Base-by-base conservation (phyloP, 306 rosid species). In the Boehmeria nivea region DNA sequence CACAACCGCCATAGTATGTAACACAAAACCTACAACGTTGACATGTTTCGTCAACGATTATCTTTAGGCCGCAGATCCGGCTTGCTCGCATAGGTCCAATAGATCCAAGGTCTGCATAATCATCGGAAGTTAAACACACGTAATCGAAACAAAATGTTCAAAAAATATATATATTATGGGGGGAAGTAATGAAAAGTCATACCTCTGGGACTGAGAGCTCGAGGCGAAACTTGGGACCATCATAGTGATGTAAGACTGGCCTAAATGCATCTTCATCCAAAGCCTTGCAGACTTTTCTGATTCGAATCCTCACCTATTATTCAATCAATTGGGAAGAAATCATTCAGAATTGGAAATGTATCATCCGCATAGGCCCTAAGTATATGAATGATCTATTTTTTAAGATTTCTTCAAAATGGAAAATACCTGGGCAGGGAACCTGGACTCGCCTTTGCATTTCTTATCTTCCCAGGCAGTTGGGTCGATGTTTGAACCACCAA, bases 401-500 rank as follows among this genome's bases (percentile, higher is more conserved):
- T 33, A 21, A 27, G 65, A 51, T 46, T 21, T 49, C 54, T 54
- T 44, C 5, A 53, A 34, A 40, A 19, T 19, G 58, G 39, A 61
- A 63, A 60, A 59, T 84, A 93, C 99, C 99, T 87, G 96, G 49
- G 99, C 99, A 21, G 96, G 99, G 67, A 93, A 87, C 78, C 99
- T 83, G 33, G 99, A 91, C 63, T 91, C 99, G 43, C 99, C 99
- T 74, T 87, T 91, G 78, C 99, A 91, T 53, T 91, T 91, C 76
- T 91, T 91, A 51, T 91, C 99, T 82, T 91, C 99, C 99, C 99
- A 91, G 16, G 99, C 99, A 71, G 99, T 87, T 68, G 99, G 94
- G 72, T 87, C 99, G 54, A 91, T 91, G 93, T 91, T 91, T 64
- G 99, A 91, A 65, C 99, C 99, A 51, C 99, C 99, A 75, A 91